Evolutionary conservation across 306 rosid species (phyloP).

Genomic region (Ammopiptanthus mongolicus): DNA sequence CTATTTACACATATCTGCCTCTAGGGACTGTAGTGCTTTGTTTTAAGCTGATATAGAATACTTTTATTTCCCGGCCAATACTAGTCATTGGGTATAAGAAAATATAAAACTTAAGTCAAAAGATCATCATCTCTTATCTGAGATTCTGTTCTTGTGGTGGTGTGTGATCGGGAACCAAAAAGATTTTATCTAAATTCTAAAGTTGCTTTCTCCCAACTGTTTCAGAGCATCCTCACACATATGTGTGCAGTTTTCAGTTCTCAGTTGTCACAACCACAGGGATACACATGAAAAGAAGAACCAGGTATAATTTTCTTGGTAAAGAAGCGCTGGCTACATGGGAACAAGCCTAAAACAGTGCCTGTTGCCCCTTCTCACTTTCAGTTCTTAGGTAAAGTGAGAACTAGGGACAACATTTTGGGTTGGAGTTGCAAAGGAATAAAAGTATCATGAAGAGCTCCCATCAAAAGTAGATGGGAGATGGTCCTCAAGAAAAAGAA

Average conservation of each 20-base stretch:
- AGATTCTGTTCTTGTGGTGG: constrained; percentile 91
- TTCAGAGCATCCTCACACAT: constrained; percentile 65
- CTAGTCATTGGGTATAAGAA: constrained; percentile 21
- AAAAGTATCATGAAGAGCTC: constrained; percentile 35
- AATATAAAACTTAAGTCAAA: constrained; percentile 49
- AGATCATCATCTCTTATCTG: constrained; percentile 59
- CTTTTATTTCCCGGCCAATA: constrained; percentile 20
- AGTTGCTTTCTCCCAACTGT: constrained; percentile 65
- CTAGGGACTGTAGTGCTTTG: constrained; percentile 35
- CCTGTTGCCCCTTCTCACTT: constrained; percentile 32
- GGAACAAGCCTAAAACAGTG: constrained; percentile 41
- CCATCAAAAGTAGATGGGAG: constrained; percentile 36
- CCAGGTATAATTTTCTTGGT: constrained; percentile 23
- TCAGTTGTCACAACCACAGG: constrained; percentile 26
- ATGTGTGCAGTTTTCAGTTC: constrained; percentile 26
- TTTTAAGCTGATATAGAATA: constrained; percentile 30
- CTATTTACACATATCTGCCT: constrained; percentile 49
- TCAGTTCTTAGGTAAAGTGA: constrained; percentile 31
- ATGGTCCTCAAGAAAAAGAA: constrained; percentile 27
- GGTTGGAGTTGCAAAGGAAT: constrained; percentile 28
- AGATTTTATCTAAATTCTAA: constrained; percentile 34
- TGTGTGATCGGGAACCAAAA: constrained; percentile 59
- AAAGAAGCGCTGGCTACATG: constrained; percentile 28
- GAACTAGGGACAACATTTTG: constrained; percentile 23
- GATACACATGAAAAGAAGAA: constrained; percentile 19